Evolutionary conservation across 768 basidiomycete genomes (phyloP).

Genomic region (Podaxis sp.): DNA sequence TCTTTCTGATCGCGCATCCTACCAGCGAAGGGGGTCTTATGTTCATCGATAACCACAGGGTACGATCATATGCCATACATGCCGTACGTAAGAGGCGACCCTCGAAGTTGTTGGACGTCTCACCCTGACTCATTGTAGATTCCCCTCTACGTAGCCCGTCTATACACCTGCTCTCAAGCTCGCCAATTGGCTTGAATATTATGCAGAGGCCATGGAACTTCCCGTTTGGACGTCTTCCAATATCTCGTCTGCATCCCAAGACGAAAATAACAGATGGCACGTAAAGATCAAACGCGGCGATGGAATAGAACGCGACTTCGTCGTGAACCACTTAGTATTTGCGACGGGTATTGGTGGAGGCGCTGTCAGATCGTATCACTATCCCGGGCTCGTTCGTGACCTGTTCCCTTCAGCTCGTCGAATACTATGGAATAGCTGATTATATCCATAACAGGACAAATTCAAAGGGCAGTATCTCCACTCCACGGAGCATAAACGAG

Average conservation of each 20-base stretch:
- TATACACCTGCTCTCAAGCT: conserved; percentile 57
- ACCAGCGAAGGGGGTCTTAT: not conserved
- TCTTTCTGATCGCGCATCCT: conserved; percentile 17
- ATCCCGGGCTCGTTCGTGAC: not conserved
- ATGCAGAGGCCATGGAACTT: conserved; percentile 58
- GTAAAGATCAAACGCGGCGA: conserved; percentile 31
- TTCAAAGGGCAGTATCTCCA: conserved; percentile 56
- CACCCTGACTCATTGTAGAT: conserved; percentile 30
- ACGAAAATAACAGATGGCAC: conserved; percentile 42
- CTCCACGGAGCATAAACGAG: conserved; percentile 49
- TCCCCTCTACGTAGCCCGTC: conserved; percentile 59
- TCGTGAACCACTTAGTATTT: conserved; percentile 51
- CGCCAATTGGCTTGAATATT: conserved; percentile 63
- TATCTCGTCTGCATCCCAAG: conserved; percentile 37
- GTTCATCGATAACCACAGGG: conserved; percentile 29
- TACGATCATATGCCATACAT: conserved; percentile 17
- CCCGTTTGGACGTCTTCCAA: conserved; percentile 60
- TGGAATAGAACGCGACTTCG: conserved; percentile 32
- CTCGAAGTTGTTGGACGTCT: not conserved
- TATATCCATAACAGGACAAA: conserved; percentile 15
- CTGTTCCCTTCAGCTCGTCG: too few relatives aligned
- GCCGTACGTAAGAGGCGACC: conserved; percentile 16
- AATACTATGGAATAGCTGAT: not conserved
- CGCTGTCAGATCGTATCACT: conserved; percentile 40
- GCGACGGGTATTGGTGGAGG: conserved; percentile 55